These are phyloP conservation scores for Penicillium sp. DNA, from an alignment of 2,329 filamentous ascomycete species.

Conservation along the genomic window DNA sequence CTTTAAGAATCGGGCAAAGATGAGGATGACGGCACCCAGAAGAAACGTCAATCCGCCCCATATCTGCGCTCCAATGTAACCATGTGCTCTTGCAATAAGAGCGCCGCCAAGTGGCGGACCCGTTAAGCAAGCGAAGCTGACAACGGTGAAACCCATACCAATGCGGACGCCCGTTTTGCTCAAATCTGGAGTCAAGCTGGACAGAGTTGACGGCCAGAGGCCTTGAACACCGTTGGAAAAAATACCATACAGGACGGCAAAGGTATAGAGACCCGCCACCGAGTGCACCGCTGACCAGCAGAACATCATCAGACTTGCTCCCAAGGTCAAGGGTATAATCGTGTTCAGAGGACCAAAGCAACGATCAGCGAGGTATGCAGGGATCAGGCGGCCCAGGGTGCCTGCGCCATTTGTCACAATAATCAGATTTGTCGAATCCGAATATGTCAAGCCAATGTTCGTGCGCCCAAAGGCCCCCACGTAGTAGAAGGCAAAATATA, in stretches of 20 bases:
- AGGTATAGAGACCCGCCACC: slow-evolving; percentile 45
- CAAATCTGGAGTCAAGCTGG: slow-evolving; percentile 19
- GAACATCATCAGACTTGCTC: slow-evolving; percentile 55
- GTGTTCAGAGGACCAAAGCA: slow-evolving; percentile 60
- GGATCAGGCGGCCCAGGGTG: slow-evolving; percentile 58
- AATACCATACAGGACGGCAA: slow-evolving; percentile 48
- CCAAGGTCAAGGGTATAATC: slow-evolving; percentile 55
- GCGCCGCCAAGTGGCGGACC: slow-evolving; percentile 55
- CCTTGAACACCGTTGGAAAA: slow-evolving; percentile 27
- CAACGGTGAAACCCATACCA: slow-evolving; percentile 50
- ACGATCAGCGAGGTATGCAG: slow-evolving; percentile 58
- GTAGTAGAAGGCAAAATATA: slow-evolving; percentile 63
- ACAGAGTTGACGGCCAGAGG: slow-evolving; percentile 18
- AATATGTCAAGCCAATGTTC: slow-evolving; percentile 44
- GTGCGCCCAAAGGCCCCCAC: slow-evolving; percentile 55
- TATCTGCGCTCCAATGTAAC: slow-evolving; percentile 52
- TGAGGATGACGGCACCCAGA: slow-evolving; percentile 17
- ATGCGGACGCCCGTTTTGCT: slow-evolving; percentile 20
- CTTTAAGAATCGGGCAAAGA: slow-evolving; percentile 15
- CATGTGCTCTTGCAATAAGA: slow-evolving; percentile 46
- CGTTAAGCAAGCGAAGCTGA: slow-evolving; percentile 50
- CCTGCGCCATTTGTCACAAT: slow-evolving; percentile 62
- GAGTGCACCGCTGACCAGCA: slow-evolving; percentile 59
- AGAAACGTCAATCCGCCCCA: slow-evolving; percentile 41
- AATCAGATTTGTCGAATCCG: slow-evolving; percentile 57